Base-by-base conservation (phyloP, 2,329 filamentous ascomycete species). In the Aspergillus cejpii region DNA sequence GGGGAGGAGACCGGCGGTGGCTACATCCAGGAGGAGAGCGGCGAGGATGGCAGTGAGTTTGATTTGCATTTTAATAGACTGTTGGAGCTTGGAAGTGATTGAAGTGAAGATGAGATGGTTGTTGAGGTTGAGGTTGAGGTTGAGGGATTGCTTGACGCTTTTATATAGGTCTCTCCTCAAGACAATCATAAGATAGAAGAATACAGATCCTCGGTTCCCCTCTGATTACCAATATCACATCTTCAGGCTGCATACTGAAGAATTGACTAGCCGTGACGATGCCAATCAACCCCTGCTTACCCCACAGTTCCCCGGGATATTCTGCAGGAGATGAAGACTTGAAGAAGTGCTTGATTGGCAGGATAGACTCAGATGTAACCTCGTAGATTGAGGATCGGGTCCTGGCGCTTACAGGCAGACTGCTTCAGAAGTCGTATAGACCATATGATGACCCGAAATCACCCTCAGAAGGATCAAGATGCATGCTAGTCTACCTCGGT, bases 11-110 rank as follows among this genome's bases (percentile, higher is more conserved):
- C 28, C 14, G 5, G 41, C 12, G 29, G 29, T 12, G 5, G 31
- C 5, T n/a, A 37, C 14, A n/a, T 11, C 27, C 31, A 23, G 27
- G 37, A 36, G 20, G 23, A 38, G 11, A n/a, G 41, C 23, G 29
- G 27, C 10, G 14, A 47, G 45, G 28, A 43, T n/a, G 29, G 19
- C 37, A 20, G 28, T 11, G 26, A 11, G 27, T 11, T 33, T 15
- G 29, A 37, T 26, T 12, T 44, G 15, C 45, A 47, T 47, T 23
- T 44, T 47, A 15, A 20, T 1, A n/a, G 4, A 26, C 36, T 42
- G 28, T 23, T 6, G 3, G 20, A 19, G 23, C 14, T n/a, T 24
- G 23, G 23, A 11, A 20, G 7, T 17, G 31, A 20, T 10, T n/a
- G 10, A 5, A 15, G 11, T 12, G 15, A 8, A 19, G 6, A 34